These are phyloP conservation scores for Monoraphidium neglectum DNA, from an alignment of 139 green algal species.

Conservation along the genomic window DNA sequence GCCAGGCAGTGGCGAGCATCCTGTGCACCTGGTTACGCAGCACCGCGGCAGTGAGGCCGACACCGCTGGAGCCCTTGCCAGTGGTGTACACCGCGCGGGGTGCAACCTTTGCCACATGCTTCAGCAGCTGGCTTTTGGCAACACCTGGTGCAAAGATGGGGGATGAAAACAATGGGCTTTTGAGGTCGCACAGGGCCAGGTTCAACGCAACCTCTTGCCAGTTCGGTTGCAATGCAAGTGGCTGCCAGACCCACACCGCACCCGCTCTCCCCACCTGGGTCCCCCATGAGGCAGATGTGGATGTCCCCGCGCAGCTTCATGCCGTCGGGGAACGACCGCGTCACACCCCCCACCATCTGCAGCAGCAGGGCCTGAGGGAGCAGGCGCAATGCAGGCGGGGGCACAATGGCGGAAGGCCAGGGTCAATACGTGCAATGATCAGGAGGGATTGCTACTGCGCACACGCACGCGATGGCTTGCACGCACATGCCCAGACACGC, in stretches of 20 bases:
- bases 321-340: constrained; percentile 81
- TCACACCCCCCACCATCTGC: constrained; percentile 91
- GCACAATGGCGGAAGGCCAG: too few species aligned
- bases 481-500: too few species aligned
- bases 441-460: too few species aligned
- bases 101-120: constrained; percentile 80
- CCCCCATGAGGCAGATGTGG: constrained; percentile 98
- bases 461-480: too few species aligned
- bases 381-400: not conserved
- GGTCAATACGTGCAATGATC: too few species aligned
- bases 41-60: constrained; percentile 95
- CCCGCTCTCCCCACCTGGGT: constrained; percentile 65
- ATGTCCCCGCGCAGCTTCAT: constrained; percentile 98
- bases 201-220: not conserved
- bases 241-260: not conserved
- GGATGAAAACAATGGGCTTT: not conserved
- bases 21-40: constrained; percentile 73
- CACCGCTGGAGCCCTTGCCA: constrained; percentile 91
- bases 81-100: constrained; percentile 97
- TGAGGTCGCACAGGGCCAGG: not conserved
- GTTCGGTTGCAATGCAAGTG: not conserved
- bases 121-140: constrained; percentile 96
- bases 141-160: constrained; percentile 57
- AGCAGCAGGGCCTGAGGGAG: constrained; percentile 88
- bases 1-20: too few species aligned